A percentile compares a stretch with the other conserved stretches of the same genome.
These are phyloP conservation scores for Sarocladium kiliense DNA, from an alignment of 2,329 filamentous ascomycete genomes.

Conservation along the genomic window DNA sequence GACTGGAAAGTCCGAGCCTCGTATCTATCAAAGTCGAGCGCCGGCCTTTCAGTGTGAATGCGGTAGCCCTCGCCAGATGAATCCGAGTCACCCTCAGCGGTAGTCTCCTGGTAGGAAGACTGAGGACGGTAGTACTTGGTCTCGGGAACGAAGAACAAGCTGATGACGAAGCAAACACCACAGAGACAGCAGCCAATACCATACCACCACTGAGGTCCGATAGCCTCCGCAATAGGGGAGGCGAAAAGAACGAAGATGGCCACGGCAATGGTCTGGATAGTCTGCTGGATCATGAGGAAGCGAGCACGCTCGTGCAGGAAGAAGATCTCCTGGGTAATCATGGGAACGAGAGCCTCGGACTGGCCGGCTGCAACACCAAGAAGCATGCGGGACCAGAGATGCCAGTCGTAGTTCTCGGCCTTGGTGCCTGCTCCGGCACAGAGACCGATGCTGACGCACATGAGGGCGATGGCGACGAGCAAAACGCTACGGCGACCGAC, in stretches of 20 bases:
- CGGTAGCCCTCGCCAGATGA: neutral
- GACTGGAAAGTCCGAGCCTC: neutral
- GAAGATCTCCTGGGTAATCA: constrained; percentile 36
- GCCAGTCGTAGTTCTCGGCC: constrained; percentile 26
- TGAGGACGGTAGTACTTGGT: constrained; percentile 27
- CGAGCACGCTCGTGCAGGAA: constrained; percentile 37
- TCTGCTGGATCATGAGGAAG: constrained; percentile 35
- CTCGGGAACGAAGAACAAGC: constrained; percentile 35
- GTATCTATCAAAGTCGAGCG: neutral
- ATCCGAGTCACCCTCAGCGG: neutral
- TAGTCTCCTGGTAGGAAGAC: constrained; percentile 4
- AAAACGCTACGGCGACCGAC: constrained; percentile 28
- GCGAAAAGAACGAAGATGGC: constrained; percentile 33
- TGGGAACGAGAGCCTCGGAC: constrained; percentile 34
- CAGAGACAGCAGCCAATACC: constrained; percentile 30
- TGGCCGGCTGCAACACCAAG: constrained; percentile 35
- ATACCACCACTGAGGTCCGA: constrained; percentile 38
- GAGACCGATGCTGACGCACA: constrained; percentile 22
- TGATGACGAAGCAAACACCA: constrained; percentile 26
- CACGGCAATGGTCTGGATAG: constrained; percentile 32
- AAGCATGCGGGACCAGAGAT: constrained; percentile 31
- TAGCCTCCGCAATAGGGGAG: constrained; percentile 33
- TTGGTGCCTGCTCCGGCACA: constrained; percentile 12
- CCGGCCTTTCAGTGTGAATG: neutral
- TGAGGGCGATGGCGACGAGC: constrained; percentile 22